These are phyloP conservation scores for Rubus idaeus DNA, from an alignment of 306 rosid genomes.

Conservation along the genomic window DNA sequence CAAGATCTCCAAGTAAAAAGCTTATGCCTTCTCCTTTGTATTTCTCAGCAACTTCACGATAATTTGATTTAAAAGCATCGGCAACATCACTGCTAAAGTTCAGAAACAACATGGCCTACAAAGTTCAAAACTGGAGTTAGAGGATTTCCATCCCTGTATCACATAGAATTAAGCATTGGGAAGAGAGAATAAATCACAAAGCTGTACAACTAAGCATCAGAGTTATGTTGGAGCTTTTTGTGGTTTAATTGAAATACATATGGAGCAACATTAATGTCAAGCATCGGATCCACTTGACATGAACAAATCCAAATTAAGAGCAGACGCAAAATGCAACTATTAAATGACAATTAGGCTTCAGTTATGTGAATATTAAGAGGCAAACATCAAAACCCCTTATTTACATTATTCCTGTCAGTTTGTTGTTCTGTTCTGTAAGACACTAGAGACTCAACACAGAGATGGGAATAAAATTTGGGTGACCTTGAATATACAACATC, in stretches of 20 bases:
- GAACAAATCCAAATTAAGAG: neutral
- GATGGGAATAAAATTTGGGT: neutral
- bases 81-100: slow-evolving; percentile 59
- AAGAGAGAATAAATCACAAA: neutral
- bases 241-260: neutral
- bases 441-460: neutral
- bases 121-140: slow-evolving; percentile 24
- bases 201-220: neutral
- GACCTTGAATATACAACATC: neutral
- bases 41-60: slow-evolving; percentile 74
- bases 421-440: neutral
- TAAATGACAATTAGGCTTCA: neutral
- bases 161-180: neutral
- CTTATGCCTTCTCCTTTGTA: slow-evolving; percentile 57
- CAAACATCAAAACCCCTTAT: neutral
- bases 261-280: neutral
- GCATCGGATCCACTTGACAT: too few relatives aligned
- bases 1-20: slow-evolving; percentile 78
- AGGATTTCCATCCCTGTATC: neutral
- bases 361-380: too few relatives aligned
- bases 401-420: neutral
- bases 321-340: neutral
- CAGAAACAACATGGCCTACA: slow-evolving; percentile 87
- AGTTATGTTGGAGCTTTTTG: neutral
- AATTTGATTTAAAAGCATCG: slow-evolving; percentile 62